Evolutionary conservation across 2,329 filamentous ascomycete species (phyloP), one percentile per base, ranked within the genome.

Genomic region (Nigrograna mackinnonii): DNA sequence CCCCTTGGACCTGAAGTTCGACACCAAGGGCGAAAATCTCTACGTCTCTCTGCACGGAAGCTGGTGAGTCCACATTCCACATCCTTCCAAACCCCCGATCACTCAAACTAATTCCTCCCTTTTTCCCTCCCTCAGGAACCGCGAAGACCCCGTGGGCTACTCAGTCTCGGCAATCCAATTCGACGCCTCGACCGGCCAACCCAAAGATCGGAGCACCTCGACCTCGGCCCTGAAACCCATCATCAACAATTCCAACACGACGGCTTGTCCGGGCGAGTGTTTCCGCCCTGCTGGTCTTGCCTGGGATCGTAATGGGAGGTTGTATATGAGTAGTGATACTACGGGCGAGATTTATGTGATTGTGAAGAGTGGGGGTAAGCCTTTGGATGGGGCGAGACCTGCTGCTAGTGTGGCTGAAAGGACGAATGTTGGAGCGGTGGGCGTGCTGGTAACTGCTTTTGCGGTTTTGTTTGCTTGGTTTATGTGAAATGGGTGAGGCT

Each of bases 1-100:
- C 0, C 86, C 86, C 0, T 69, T 89, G 1, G 84, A 87, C 49
- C 78, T 88, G 54, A 79, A 80, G 44, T 89, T 89, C 68, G 71
- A 78, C 47, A 53, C 70, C 31, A 79, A 77, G 35, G 75, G 73
- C 11, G 73, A 71, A 13, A 66, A 71, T 6, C 84, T 83, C 1
- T 89, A 79, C 61, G 68, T 89, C 18, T 73, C 79, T 1, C 86
- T 88, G 64, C 85, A 87, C 60, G 85, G 85, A 13, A 83, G 79
- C 66, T 87, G 85, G 82, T 47, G 44, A 20, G 4, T 33, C 2
- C 11, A n/a, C n/a, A n/a, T n/a, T n/a, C 31, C 16, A 13, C 22
- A 22, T 20, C 14, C 35, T 24, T 22, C n/a, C 26, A 3, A n/a
- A 3, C 13, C 3, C 16, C 17, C 33, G 17, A 11, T 7, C 7